Conservation (phyloP, 2,329 filamentous ascomycete species). For the Aspergillus caelatus region DNA sequence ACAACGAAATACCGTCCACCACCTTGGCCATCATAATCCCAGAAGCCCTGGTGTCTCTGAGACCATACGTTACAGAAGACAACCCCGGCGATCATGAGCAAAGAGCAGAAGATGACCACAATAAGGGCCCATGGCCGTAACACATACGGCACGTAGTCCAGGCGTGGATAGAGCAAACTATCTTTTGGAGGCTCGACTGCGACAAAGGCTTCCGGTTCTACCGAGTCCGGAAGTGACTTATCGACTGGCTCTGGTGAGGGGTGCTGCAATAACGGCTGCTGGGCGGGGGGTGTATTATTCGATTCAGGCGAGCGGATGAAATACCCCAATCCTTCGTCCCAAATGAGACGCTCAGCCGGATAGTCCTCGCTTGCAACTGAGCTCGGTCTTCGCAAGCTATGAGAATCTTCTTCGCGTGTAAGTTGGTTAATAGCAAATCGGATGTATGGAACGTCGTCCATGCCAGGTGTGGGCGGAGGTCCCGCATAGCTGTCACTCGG, state of each 20-base stretch:
- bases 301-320: slow-evolving; percentile 38
- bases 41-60: slow-evolving; percentile 63
- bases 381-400: slow-evolving; percentile 56
- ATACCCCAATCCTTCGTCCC: slow-evolving; percentile 50
- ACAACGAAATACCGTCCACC: slow-evolving; percentile 81
- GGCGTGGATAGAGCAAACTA: slow-evolving; percentile 50
- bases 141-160: slow-evolving; percentile 72
- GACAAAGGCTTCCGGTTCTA: slow-evolving; percentile 50
- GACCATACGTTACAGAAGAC: slow-evolving; percentile 75
- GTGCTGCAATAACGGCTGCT: slow-evolving; percentile 36
- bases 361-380: slow-evolving; percentile 49
- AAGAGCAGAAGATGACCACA: slow-evolving; percentile 61
- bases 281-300: slow-evolving; percentile 36
- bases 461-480: slow-evolving; percentile 67
- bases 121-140: slow-evolving; percentile 69
- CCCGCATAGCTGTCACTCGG: slow-evolving; percentile 33
- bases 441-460: slow-evolving; percentile 86
- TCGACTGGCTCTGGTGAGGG: slow-evolving; percentile 19
- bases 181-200: slow-evolving; percentile 50
- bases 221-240: slow-evolving; percentile 20
- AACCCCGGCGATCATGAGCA: slow-evolving; percentile 72
- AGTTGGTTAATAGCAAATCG: slow-evolving; percentile 87
- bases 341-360: slow-evolving; percentile 54
- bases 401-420: slow-evolving; percentile 70
- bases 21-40: slow-evolving; percentile 69